Percentiles rank a stretch among this genome's conserved stretches.
phyloP scores from a whole-genome alignment of 495 filamentous ascomycete species.

The Immersiella caudata region DNA sequence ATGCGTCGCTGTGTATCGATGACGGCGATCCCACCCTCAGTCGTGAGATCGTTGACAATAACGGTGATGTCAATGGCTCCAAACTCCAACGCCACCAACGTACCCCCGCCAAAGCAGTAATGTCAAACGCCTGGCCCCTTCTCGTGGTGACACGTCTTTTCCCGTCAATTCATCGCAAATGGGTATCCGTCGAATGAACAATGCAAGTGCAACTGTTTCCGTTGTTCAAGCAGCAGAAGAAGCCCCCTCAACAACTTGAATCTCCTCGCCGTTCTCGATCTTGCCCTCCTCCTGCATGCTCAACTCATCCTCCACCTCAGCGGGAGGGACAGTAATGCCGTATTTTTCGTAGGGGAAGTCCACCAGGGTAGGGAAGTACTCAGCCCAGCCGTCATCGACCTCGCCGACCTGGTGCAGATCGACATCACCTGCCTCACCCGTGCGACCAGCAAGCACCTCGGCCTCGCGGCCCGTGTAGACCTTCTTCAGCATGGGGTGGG shows the following conservation, averaged over 20 bases:
- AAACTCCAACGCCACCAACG: not conserved
- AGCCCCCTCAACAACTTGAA: constrained; percentile 24
- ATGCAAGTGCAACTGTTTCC: not conserved
- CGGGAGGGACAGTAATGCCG: constrained; percentile 58
- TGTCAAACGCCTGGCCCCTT: not conserved
- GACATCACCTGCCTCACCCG: constrained; percentile 62
- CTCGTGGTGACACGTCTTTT: not conserved
- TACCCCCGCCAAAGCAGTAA: not conserved
- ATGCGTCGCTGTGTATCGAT: no score
- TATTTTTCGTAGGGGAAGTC: constrained; percentile 74
- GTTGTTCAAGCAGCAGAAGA: constrained; percentile 11
- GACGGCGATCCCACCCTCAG: no score
- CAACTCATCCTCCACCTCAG: constrained; percentile 27
- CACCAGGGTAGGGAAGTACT: constrained; percentile 62
- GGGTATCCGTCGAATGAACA: not conserved
- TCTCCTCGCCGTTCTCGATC: constrained; percentile 24
- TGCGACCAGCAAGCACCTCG: constrained; percentile 82
- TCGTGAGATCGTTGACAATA: no score
- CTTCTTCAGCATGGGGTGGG: constrained; percentile 76
- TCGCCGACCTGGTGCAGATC: constrained; percentile 57
- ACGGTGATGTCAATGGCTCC: not conserved
- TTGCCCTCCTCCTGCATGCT: constrained; percentile 10
- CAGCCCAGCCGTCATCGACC: constrained; percentile 74
- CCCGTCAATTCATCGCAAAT: not conserved
- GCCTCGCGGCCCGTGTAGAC: constrained; percentile 75